phyloP scores from a whole-genome alignment of 1,139 yeast species.

The Torulaspora pretoriensis region DNA sequence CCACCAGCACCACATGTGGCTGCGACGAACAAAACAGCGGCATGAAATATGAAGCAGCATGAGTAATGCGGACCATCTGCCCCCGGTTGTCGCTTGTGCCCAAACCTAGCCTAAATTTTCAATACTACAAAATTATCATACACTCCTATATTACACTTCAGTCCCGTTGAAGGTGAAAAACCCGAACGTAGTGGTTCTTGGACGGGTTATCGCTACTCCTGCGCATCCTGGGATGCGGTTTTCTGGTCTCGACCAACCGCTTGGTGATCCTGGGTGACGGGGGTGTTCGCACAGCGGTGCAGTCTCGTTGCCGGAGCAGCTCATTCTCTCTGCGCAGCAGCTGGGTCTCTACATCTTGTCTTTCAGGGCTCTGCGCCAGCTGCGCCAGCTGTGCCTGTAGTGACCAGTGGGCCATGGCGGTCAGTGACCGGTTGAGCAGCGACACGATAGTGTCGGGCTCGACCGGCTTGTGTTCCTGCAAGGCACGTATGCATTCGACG shows the following conservation, averaged over 20 bases:
- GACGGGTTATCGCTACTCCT: constrained; percentile 32
- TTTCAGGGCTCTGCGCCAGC: constrained; percentile 15
- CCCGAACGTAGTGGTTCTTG: constrained; percentile 31
- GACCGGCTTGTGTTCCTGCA: constrained; percentile 15
- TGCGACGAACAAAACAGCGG: constrained; percentile 34
- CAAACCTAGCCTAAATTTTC: not conserved
- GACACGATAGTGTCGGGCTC: constrained; percentile 20
- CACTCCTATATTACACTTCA: constrained; percentile 1
- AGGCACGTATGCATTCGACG: constrained; percentile 17
- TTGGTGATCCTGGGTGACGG: constrained; percentile 2
- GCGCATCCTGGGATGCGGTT: constrained; percentile 34
- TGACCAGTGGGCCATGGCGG: constrained; percentile 34
- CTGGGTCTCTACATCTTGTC: constrained; percentile 27
- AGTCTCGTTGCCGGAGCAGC: constrained; percentile 11
- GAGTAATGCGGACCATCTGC: constrained; percentile 33
- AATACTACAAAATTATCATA: constrained; percentile 8
- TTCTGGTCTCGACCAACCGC: constrained; percentile 29
- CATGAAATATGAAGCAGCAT: constrained; percentile 34
- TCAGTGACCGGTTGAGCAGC: constrained; percentile 28
- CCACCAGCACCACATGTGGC: constrained; percentile 23
- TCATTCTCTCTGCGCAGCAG: constrained; percentile 28
- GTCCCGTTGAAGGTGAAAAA: constrained; percentile 29
- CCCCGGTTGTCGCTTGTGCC: not conserved
- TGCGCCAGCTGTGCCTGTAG: constrained; percentile 32
- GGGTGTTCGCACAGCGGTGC: not conserved